Evolutionary conservation across 306 rosid genomes (phyloP), one percentile per base, ranked within the genome.

Genomic region (Sicyos baderoa): DNA sequence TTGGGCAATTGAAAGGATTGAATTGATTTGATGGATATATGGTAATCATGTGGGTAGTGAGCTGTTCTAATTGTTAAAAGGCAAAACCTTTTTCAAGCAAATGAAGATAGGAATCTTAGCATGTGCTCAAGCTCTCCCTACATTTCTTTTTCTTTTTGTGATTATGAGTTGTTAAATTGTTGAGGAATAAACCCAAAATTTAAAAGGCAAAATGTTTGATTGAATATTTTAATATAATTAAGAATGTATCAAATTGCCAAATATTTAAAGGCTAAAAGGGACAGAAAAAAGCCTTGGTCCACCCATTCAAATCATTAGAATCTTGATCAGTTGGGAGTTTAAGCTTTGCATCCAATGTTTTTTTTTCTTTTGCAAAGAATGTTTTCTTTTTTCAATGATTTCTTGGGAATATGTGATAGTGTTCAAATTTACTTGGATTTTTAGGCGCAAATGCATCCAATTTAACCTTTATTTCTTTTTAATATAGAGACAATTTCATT

Each of bases 21-120:
- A 4, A 3, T 63, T 60, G 67, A 42, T 63, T 63, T 63, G 52
- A 63, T 63, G 17, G 70, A 12, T 45, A 6, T 45, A 44, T 5
- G 70, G 27, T 65, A 17, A 17, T 21, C 70, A 65, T 65, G 54
- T 65, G 70, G 37, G 52, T 13, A 21, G 54, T 65, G 53, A 45
- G 70, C 70, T 65, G 70, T 65, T 65, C 7, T 6, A 14, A 65
- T 63, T 44, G 54, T 45, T 65, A 19, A 65, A 65, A 65, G 70
- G 54, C 27, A 21, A 21, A 45, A 19, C 37, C 54, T 65, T 65
- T 65, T 45, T 44, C 37, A 65, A 65, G 37, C 29, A 37, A 42
- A 65, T 19, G 54, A 65, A 65, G 70, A 65, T 65, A 65, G 54
- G 70, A 65, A 65, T 65, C 70, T 65, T 65, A 21, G 70, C 70